Conservation (phyloP, 1,139 yeast species). For the Diutina pseudorugosa region DNA sequence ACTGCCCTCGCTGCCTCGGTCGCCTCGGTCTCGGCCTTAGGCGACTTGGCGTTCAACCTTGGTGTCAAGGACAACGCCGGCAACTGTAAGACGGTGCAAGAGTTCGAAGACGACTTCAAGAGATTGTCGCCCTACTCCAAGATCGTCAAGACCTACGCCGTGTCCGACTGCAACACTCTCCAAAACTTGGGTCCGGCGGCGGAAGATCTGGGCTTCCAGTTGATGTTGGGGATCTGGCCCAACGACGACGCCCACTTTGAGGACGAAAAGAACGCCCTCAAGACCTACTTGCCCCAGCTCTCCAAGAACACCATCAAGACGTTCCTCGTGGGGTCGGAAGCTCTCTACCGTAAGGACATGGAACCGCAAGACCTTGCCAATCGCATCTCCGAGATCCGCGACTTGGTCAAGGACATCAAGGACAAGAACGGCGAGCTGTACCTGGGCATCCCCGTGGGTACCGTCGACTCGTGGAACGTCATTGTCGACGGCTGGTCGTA, state of each 20-base stretch:
- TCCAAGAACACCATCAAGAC: constrained; percentile 58
- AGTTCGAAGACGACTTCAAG: constrained; percentile 53
- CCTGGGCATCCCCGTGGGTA: constrained; percentile 65
- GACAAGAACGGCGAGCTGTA: constrained; percentile 79
- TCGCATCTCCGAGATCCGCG: constrained; percentile 48
- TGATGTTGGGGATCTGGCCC: constrained; percentile 87
- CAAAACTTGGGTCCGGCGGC: constrained; percentile 79
- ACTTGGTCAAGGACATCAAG: constrained; percentile 41
- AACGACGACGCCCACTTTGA: constrained; percentile 62
- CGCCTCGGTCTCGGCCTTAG: constrained; percentile 16
- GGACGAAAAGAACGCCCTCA: constrained; percentile 59
- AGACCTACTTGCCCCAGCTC: constrained; percentile 55
- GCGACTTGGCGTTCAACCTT: constrained; percentile 53
- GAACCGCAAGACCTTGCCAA: constrained; percentile 57
- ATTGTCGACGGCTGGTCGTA: constrained; percentile 64
- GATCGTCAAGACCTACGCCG: constrained; percentile 71
- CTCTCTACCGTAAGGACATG: constrained; percentile 75
- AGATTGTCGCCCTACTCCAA: constrained; percentile 43
- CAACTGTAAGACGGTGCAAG: constrained; percentile 57
- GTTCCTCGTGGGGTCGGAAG: constrained; percentile 84
- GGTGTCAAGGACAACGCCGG: constrained; percentile 67
- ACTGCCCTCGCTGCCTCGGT: constrained; percentile 25
- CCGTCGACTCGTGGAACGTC: constrained; percentile 93
- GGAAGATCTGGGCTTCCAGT: constrained; percentile 57
- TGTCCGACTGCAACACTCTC: constrained; percentile 79